Evolutionary conservation across 805 yeast species (phyloP).

Genomic region (Saccharomycopsis fibuligera): DNA sequence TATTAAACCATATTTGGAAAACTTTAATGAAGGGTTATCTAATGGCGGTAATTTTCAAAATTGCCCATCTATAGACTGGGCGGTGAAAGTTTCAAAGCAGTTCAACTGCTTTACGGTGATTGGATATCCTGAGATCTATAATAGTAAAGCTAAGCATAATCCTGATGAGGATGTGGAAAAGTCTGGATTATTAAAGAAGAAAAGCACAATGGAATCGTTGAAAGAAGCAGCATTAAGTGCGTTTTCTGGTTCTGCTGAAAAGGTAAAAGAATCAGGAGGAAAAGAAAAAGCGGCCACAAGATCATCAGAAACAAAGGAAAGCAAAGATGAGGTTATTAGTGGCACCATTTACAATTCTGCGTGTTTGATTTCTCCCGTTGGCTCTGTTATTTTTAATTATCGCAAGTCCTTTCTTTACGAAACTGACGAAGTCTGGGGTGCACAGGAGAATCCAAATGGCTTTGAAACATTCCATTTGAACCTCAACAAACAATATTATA

Average conservation of each 20-base stretch:
- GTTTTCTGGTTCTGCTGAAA: background rate
- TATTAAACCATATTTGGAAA: slow-evolving; percentile 55
- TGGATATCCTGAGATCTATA: slow-evolving; percentile 69
- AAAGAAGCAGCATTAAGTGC: background rate
- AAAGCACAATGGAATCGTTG: too few relatives aligned
- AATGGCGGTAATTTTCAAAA: slow-evolving; percentile 10
- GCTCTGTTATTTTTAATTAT: slow-evolving; percentile 57
- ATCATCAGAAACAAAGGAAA: too few relatives aligned
- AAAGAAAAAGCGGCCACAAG: too few relatives aligned
- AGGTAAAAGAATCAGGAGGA: background rate
- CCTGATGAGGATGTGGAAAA: slow-evolving; percentile 6
- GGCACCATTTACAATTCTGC: slow-evolving; percentile 62
- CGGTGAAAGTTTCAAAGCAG: slow-evolving; percentile 38
- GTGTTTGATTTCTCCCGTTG: slow-evolving; percentile 51
- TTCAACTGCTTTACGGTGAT: slow-evolving; percentile 61
- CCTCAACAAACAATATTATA: slow-evolving; percentile 25
- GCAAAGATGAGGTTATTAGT: slow-evolving; percentile 13
- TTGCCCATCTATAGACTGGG: slow-evolving; percentile 52
- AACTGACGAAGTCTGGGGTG: slow-evolving; percentile 79
- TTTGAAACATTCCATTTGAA: slow-evolving; percentile 46
- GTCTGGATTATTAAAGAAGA: too few relatives aligned
- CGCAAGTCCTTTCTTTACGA: slow-evolving; percentile 71
- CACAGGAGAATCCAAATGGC: slow-evolving; percentile 56
- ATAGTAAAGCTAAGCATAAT: background rate
- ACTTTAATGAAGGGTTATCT: slow-evolving; percentile 22